phyloP scores from a whole-genome alignment of 768 basidiomycete genomes.

The Auriscalpium microsporum region DNA sequence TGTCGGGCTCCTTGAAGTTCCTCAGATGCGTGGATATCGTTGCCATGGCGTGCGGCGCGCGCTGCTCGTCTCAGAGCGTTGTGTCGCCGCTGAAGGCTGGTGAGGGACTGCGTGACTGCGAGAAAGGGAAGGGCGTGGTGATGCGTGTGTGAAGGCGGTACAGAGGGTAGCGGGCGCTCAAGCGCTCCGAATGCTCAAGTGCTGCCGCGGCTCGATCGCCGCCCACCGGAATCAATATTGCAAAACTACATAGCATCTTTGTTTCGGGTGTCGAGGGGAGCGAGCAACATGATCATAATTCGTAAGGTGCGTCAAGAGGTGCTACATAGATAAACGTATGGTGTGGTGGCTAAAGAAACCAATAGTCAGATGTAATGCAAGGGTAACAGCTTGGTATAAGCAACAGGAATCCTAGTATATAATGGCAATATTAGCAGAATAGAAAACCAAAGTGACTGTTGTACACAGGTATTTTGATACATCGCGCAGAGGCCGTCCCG shows the following conservation, averaged over 20 bases:
- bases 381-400: not conserved
- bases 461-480: not conserved
- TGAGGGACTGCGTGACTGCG: too few species aligned
- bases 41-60: constrained; percentile 39
- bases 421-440: not conserved
- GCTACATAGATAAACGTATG: constrained; percentile 2
- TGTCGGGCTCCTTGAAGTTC: constrained; percentile 87
- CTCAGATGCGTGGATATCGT: constrained; percentile 83
- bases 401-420: not conserved
- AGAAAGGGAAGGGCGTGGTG: too few species aligned
- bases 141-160: too few species aligned
- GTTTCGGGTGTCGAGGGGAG: too few species aligned
- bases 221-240: too few species aligned
- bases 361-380: not conserved
- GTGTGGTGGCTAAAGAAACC: not conserved
- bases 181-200: too few species aligned
- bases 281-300: too few species aligned
- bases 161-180: too few species aligned
- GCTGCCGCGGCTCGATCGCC: too few species aligned
- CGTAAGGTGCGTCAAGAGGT: not conserved
- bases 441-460: not conserved
- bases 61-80: not conserved
- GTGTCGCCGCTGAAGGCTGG: too few species aligned
- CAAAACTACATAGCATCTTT: too few species aligned
- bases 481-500: not conserved